Conservation (phyloP, 192 early-diverging fungal species). For the Pilobolus umbonatus region DNA sequence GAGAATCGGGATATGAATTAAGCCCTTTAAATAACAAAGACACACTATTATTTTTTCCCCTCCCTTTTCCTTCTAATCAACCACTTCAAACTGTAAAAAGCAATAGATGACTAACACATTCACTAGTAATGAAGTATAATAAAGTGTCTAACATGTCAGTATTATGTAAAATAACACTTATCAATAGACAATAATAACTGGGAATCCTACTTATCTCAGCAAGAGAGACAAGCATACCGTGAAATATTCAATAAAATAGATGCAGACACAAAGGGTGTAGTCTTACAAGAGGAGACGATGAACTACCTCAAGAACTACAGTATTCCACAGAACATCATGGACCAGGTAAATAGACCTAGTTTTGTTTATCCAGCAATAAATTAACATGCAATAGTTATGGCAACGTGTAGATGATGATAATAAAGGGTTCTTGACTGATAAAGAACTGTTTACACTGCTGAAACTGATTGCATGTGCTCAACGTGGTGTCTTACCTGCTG, state of each 20-base stretch:
- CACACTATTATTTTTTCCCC: too few species aligned
- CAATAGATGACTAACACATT: too few species aligned
- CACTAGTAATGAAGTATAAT: too few species aligned
- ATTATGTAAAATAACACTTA: too few species aligned
- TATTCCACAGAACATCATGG: slow-evolving; percentile 50
- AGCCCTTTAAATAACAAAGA: too few species aligned
- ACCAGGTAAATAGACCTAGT: slow-evolving; percentile 36
- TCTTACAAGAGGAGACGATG: slow-evolving; percentile 63
- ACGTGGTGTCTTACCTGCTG: slow-evolving; percentile 45
- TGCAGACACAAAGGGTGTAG: slow-evolving; percentile 54
- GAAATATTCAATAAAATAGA: slow-evolving; percentile 63
- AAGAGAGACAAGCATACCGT: slow-evolving; percentile 56
- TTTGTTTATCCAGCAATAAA: not conserved
- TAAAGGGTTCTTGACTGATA: slow-evolving; percentile 72
- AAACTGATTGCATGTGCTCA: slow-evolving; percentile 90
- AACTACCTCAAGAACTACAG: slow-evolving; percentile 66
- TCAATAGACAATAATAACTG: too few species aligned
- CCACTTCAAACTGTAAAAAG: too few species aligned
- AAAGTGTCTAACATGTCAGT: too few species aligned
- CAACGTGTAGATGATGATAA: slow-evolving; percentile 70
- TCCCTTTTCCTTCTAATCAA: too few species aligned
- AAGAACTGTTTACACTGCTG: slow-evolving; percentile 75
- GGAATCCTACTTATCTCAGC: slow-evolving; percentile 37
- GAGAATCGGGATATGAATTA: too few species aligned
- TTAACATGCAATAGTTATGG: slow-evolving; percentile 76